Evolutionary conservation across 257 asterid species (phyloP).

Genomic region (Asclepias syriaca): DNA sequence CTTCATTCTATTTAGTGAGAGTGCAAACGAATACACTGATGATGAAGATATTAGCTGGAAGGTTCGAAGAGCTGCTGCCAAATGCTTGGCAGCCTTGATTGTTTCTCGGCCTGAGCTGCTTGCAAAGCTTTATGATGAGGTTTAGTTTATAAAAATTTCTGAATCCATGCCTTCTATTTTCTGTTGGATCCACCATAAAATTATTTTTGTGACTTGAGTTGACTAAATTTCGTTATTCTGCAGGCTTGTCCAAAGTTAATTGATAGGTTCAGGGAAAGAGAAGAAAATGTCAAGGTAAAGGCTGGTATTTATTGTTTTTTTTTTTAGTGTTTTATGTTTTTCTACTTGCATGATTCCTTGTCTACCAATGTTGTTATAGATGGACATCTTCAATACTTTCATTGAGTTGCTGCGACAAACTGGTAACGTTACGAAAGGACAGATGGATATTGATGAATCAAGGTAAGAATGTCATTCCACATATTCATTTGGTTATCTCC

Average conservation of each 20-base stretch:
- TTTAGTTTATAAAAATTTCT: constrained; percentile 16
- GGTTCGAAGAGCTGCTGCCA: constrained; percentile 98
- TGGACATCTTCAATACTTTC: constrained; percentile 94
- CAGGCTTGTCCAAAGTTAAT: constrained; percentile 99
- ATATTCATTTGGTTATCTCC: neutral
- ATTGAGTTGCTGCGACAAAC: constrained; percentile 93
- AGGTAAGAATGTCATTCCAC: constrained; percentile 47
- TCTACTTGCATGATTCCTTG: constrained; percentile 12
- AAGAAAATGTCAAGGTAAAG: constrained; percentile 94
- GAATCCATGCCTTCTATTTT: neutral
- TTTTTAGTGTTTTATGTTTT: neutral
- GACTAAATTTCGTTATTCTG: constrained; percentile 2
- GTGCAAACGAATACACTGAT: constrained; percentile 94
- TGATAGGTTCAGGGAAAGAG: constrained; percentile 97
- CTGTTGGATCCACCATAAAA: neutral
- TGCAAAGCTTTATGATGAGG: constrained; percentile 86
- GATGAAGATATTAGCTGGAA: constrained; percentile 99
- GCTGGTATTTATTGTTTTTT: neutral
- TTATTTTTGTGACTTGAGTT: neutral
- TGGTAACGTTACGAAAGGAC: constrained; percentile 90
- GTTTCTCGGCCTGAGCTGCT: constrained; percentile 99
- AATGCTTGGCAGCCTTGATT: constrained; percentile 84
- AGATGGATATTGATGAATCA: constrained; percentile 66
- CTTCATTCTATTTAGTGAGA: constrained; percentile 57
- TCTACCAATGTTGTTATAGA: constrained; percentile 49